phyloP scores from a whole-genome alignment of 1,284 basidiomycete genomes.

The Volvariella volvacea region DNA sequence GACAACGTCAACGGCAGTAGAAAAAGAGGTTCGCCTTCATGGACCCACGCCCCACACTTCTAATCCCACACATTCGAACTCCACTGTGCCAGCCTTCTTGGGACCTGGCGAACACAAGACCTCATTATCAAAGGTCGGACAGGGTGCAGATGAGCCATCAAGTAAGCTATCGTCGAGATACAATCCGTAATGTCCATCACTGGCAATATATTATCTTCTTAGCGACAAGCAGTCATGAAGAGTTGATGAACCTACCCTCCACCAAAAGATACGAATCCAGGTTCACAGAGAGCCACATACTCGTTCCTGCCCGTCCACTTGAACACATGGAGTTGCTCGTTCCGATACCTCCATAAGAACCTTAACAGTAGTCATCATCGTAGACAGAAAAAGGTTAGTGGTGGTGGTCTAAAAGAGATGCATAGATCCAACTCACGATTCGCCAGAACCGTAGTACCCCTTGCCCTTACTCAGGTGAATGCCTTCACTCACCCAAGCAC shows the following conservation, averaged over 20 bases:
- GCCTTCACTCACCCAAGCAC: slow-evolving; percentile 76
- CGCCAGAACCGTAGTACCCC: slow-evolving; percentile 80
- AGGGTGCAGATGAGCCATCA: slow-evolving; percentile 78
- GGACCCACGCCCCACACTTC: slow-evolving; percentile 16
- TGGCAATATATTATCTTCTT: background rate
- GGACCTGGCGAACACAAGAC: slow-evolving; percentile 56
- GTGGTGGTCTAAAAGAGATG: background rate
- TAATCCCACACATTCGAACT: slow-evolving; percentile 67
- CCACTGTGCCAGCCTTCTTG: slow-evolving; percentile 41
- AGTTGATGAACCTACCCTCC: slow-evolving; percentile 63
- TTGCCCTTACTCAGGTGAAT: slow-evolving; percentile 48
- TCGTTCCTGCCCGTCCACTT: slow-evolving; percentile 89
- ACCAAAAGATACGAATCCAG: slow-evolving; percentile 78
- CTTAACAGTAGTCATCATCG: slow-evolving; percentile 29
- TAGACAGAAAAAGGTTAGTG: slow-evolving; percentile 1
- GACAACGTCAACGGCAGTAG: background rate
- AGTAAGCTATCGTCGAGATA: slow-evolving; percentile 83
- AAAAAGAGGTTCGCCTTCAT: background rate
- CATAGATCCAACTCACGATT: slow-evolving; percentile 56
- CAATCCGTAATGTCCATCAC: slow-evolving; percentile 83
- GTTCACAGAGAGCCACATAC: slow-evolving; percentile 85
- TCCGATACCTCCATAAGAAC: slow-evolving; percentile 65
- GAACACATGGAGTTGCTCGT: slow-evolving; percentile 54
- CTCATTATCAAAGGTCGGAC: slow-evolving; percentile 87
- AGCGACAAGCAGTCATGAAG: background rate